These are phyloP conservation scores for Lactarius akahatsu DNA, from an alignment of 768 basidiomycete species.

Conservation along the genomic window DNA sequence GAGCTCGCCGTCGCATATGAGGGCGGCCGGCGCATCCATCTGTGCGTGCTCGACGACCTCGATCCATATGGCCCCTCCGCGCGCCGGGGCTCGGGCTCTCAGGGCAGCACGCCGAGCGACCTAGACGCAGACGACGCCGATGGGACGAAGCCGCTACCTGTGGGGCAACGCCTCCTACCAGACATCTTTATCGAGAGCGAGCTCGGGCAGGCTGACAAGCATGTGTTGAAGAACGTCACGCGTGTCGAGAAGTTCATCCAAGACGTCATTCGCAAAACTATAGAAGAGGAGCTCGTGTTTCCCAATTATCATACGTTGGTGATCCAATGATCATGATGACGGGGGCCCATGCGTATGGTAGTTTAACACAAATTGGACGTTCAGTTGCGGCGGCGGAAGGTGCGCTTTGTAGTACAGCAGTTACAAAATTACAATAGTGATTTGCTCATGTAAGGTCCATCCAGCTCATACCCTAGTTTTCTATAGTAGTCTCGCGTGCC, in stretches of 20 bases:
- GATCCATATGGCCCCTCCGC: slow-evolving; percentile 79
- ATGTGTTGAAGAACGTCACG: slow-evolving; percentile 93
- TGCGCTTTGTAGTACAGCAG: slow-evolving; percentile 4
- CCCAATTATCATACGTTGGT: slow-evolving; percentile 85
- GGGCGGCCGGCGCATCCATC: slow-evolving; percentile 77
- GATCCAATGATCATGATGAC: slow-evolving; percentile 22
- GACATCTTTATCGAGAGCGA: slow-evolving; percentile 93
- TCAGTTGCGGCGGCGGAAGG: neutral
- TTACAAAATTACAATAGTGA: slow-evolving; percentile 39
- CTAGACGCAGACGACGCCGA: slow-evolving; percentile 55
- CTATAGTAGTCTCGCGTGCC: slow-evolving; percentile 98
- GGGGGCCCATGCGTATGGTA: neutral
- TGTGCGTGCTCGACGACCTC: slow-evolving; percentile 85
- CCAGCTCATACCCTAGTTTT: slow-evolving; percentile 88
- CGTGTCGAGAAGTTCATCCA: slow-evolving; percentile 94
- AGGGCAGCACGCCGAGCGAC: slow-evolving; percentile 57
- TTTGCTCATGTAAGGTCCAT: slow-evolving; percentile 99
- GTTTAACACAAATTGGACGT: neutral
- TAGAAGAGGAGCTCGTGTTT: slow-evolving; percentile 95
- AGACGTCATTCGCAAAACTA: slow-evolving; percentile 90
- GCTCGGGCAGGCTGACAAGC: slow-evolving; percentile 94
- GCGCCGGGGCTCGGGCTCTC: slow-evolving; percentile 36
- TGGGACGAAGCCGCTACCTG: slow-evolving; percentile 65
- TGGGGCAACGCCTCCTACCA: slow-evolving; percentile 82
- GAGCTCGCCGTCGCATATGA: slow-evolving; percentile 92